These are phyloP conservation scores for Arachis stenosperma DNA, from an alignment of 306 rosid genomes.

Conservation along the genomic window DNA sequence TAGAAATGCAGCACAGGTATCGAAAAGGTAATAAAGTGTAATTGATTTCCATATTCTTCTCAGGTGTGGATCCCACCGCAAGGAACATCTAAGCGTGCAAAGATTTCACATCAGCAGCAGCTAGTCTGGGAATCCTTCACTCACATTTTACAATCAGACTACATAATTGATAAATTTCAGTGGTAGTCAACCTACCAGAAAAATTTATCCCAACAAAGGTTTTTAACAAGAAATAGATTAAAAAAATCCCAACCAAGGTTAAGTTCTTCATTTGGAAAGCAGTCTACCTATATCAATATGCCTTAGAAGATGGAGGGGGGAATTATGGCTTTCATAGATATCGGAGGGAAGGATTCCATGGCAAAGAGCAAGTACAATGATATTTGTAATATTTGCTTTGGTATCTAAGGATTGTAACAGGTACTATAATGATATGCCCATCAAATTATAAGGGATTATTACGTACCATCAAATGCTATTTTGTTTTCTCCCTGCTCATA, in stretches of 20 bases:
- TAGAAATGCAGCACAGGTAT: constrained; percentile 24
- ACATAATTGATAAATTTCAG: neutral
- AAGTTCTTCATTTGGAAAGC: constrained; percentile 17
- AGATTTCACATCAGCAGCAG: neutral
- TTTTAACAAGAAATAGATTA: no score
- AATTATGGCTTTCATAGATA: neutral
- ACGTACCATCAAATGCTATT: neutral
- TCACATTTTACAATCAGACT: constrained; percentile 12
- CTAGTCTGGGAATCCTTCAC: constrained; percentile 9
- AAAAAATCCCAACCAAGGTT: constrained; percentile 19
- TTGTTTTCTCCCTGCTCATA: neutral
- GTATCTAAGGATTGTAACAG: neutral
- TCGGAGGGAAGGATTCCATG: neutral
- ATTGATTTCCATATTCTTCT: constrained; percentile 16
- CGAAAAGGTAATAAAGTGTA: neutral
- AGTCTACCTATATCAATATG: neutral
- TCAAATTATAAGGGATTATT: neutral
- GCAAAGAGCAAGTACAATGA: constrained; percentile 4
- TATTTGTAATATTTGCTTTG: constrained; percentile 5
- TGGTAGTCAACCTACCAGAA: neutral
- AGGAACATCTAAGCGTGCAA: constrained; percentile 11
- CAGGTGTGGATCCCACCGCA: constrained; percentile 7
- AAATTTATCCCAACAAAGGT: constrained; percentile 12
- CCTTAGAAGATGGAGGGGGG: no score
- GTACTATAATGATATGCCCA: neutral